Base-by-base conservation (phyloP, 1,139 yeast genomes). In the Hanseniaspora gamundiae region DNA sequence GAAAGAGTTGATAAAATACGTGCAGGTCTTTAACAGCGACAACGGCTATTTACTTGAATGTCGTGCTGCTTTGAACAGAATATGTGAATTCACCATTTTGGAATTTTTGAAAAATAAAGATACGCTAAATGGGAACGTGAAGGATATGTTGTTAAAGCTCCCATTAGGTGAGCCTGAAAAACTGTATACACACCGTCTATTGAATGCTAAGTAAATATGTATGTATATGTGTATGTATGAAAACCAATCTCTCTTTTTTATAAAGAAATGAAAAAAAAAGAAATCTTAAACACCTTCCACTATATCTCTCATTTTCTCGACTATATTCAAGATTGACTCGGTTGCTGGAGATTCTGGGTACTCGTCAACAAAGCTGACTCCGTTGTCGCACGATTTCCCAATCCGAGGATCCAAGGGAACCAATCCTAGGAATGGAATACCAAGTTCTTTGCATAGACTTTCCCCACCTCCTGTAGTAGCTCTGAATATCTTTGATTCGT, bases 391-490 rank as follows among this genome's bases (percentile, higher is more conserved):
- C 21, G 91, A 73, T 53, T 70, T 73, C 2, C 97, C 97, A 16
- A 93, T 87, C 48, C 97, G 70, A 13, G 98, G 98, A 64, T 93
- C 99, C 42, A 93, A 69, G 0, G 99, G 99, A 1, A 93, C 95
- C 11, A 85, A 73, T 1, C 99, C 99, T 46, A 93, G 67, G 55
- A 80, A 91, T 19, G 82, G 80, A 22, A 93, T 73, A 8, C 69
- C 70, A 59, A 83, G 64, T 47, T 91, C 98, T 53, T 80, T 65
- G 46, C 97, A 93, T 45, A 93, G 66, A 31, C 79, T 76, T 52
- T 75, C 72, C 7, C 97, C 99, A 17, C 99, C 99, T 14, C 98
- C 98, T 1, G 98, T 93, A 3, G 97, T 91, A 30, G 97, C 86
- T 51, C 81, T 82, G 64, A 93, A 93, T 11, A 93, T 88, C 55